These are phyloP conservation scores for Paraconiothyrium sp. DNA, from an alignment of 2,329 filamentous ascomycete species.

Conservation along the genomic window DNA sequence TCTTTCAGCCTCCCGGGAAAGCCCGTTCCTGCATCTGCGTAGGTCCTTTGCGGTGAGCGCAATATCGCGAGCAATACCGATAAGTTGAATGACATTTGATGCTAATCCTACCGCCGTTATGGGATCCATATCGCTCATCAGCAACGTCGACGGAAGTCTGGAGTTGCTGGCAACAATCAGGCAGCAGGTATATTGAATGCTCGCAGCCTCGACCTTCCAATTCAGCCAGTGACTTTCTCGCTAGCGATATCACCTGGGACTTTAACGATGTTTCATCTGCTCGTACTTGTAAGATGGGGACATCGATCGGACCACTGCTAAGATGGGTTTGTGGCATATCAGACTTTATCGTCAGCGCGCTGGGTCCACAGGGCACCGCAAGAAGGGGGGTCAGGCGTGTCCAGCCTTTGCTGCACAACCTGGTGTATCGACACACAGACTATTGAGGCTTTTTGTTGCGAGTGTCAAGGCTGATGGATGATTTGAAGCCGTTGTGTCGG, in stretches of 20 bases:
- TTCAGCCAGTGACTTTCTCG: neutral
- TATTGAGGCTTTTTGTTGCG: neutral
- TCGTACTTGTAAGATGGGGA: neutral
- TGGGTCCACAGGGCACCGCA: neutral
- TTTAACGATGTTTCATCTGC: neutral
- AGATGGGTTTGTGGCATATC: neutral
- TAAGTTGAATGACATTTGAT: slow-evolving; percentile 20
- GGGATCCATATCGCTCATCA: slow-evolving; percentile 7
- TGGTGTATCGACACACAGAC: neutral
- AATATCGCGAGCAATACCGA: slow-evolving; percentile 14
- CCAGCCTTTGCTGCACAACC: neutral
- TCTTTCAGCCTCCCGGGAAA: slow-evolving; percentile 5
- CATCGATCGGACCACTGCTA: neutral
- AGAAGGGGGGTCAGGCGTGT: neutral
- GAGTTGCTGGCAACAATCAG: neutral
- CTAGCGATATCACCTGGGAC: neutral
- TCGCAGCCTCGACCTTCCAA: neutral
- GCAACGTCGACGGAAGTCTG: neutral
- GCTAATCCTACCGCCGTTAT: slow-evolving; percentile 18
- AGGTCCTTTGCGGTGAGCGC: slow-evolving; percentile 13
- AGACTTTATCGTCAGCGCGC: neutral
- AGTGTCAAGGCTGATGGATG: neutral
- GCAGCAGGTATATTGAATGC: neutral
- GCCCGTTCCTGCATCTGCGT: slow-evolving; percentile 11
- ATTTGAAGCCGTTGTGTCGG: neutral